Percentiles rank a stretch among this genome's conserved stretches.
Evolutionary conservation across 768 basidiomycete genomes (phyloP).

Genomic region (Suillus spraguei): DNA sequence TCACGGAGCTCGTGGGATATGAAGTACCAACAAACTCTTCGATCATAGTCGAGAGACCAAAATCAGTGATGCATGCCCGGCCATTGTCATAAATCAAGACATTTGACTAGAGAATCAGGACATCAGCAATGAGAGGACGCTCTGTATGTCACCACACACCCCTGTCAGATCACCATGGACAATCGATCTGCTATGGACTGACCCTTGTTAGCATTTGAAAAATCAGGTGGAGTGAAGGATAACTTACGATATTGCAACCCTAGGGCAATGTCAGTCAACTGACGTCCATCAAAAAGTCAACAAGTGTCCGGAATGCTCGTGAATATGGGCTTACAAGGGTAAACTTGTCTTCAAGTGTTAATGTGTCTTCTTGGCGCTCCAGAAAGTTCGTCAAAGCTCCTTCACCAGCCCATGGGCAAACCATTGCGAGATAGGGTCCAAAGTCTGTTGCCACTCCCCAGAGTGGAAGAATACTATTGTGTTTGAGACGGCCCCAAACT

Average conservation of each 20-base stretch:
- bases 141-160: neutral
- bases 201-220: neutral
- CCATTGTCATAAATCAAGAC: slow-evolving; percentile 41
- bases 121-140: neutral
- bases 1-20: slow-evolving; percentile 33
- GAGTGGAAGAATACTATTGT: slow-evolving; percentile 9
- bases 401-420: slow-evolving; percentile 25
- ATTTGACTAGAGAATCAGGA: slow-evolving; percentile 5
- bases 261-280: neutral
- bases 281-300: neutral
- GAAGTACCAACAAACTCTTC: slow-evolving; percentile 33
- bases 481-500: slow-evolving; percentile 20
- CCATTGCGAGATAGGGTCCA: slow-evolving; percentile 24
- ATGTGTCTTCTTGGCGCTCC: slow-evolving; percentile 8
- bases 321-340: slow-evolving; percentile 17
- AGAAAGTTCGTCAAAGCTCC: slow-evolving; percentile 18
- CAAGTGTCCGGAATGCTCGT: neutral
- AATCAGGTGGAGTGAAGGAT: neutral
- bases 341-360: slow-evolving; percentile 16
- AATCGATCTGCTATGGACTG: slow-evolving; percentile 9
- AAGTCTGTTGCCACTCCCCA: slow-evolving; percentile 18
- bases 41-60: slow-evolving; percentile 7
- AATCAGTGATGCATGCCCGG: slow-evolving; percentile 41
- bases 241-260: neutral
- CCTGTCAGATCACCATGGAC: slow-evolving; percentile 15